These are phyloP conservation scores for Trametes punicea DNA, from an alignment of 768 basidiomycete genomes.

Conservation along the genomic window DNA sequence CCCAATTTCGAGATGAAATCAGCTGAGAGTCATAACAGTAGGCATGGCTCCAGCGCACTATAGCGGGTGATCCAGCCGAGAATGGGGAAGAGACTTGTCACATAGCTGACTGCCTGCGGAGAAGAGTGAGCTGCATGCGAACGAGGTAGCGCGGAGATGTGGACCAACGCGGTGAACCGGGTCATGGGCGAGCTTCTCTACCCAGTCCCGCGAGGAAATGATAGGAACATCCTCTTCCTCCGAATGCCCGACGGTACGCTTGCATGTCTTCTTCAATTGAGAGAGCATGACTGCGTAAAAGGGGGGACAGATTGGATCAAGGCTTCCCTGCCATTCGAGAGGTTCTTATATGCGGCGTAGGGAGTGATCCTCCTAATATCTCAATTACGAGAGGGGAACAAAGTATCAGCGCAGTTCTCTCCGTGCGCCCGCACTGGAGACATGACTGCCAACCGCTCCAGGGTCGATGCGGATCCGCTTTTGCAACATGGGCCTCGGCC, in stretches of 20 bases:
- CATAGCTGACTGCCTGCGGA: slow-evolving; percentile 54
- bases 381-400: slow-evolving; percentile 14
- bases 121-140: slow-evolving; percentile 6
- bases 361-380: slow-evolving; percentile 1
- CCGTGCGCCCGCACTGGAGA: slow-evolving; percentile 4
- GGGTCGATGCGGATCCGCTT: background rate
- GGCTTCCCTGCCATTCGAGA: background rate
- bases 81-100: slow-evolving; percentile 79
- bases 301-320: slow-evolving; percentile 26
- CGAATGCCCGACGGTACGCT: slow-evolving; percentile 55
- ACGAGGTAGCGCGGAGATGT: background rate
- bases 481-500: slow-evolving; percentile 6
- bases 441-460: background rate
- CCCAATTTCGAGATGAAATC: background rate
- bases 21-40: background rate
- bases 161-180: slow-evolving; percentile 36
- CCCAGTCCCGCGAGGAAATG: slow-evolving; percentile 55
- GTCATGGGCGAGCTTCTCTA: slow-evolving; percentile 36
- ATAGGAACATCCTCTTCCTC: slow-evolving; percentile 60
- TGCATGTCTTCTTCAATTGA: slow-evolving; percentile 45
- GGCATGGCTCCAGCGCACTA: slow-evolving; percentile 44
- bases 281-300: slow-evolving; percentile 22
- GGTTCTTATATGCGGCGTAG: slow-evolving; percentile 7
- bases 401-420: slow-evolving; percentile 10
- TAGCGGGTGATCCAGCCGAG: slow-evolving; percentile 82